Conservation (phyloP, 495 filamentous ascomycete genomes). For the Letharia columbiana region DNA sequence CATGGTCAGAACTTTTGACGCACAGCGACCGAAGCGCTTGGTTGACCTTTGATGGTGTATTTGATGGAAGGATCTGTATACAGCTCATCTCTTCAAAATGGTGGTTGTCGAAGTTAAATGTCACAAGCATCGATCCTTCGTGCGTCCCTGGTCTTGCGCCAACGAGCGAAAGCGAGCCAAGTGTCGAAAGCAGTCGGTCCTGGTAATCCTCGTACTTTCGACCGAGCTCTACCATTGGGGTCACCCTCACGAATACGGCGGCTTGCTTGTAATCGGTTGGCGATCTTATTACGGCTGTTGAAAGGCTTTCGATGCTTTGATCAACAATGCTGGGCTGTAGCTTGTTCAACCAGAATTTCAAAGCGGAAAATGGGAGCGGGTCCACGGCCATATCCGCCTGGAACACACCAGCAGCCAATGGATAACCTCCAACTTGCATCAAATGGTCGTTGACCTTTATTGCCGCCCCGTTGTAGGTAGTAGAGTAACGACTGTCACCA, state of each 20-base stretch:
- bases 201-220: conserved; percentile 8
- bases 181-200: conserved; percentile 12
- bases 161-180: conserved; percentile 11
- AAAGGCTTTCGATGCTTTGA: background rate
- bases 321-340: conserved; percentile 13
- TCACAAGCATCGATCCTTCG: conserved; percentile 10
- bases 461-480: conserved; percentile 27
- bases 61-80: conserved; percentile 23
- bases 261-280: background rate
- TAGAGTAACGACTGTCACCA: conserved; percentile 27
- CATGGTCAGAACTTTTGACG: conserved; percentile 6
- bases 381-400: conserved; percentile 24
- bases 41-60: conserved; percentile 17
- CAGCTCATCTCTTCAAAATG: conserved; percentile 21
- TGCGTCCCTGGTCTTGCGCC: background rate
- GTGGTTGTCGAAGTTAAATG: conserved; percentile 9
- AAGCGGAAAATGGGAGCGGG: conserved; percentile 12
- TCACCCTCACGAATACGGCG: background rate
- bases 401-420: conserved; percentile 14
- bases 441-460: conserved; percentile 12
- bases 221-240: conserved; percentile 4
- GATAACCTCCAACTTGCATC: conserved; percentile 15
- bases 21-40: conserved; percentile 20
- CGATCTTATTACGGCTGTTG: background rate
- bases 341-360: conserved; percentile 24